A percentile compares a stretch with the other conserved stretches of the same genome.
These are phyloP conservation scores for Begonia fuchsioides DNA, from an alignment of 306 rosid species.

Conservation along the genomic window DNA sequence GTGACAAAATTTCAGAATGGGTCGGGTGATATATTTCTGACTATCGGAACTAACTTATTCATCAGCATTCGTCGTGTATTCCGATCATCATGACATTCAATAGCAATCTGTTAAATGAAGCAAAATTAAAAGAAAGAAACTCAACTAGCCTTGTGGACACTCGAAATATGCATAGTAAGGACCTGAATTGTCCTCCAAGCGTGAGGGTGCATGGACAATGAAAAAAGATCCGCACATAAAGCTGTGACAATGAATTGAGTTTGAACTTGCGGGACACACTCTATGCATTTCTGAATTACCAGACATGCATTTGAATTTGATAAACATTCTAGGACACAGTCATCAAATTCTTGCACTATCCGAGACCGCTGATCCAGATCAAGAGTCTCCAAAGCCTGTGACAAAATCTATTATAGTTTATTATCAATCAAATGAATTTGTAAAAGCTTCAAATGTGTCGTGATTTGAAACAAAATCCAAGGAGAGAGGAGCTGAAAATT, in stretches of 20 bases:
- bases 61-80: constrained; percentile 63
- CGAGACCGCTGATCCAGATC: constrained; percentile 63
- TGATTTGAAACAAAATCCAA: too few relatives aligned
- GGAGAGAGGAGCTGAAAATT: too few relatives aligned
- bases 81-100: constrained; percentile 69
- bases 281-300: constrained; percentile 89
- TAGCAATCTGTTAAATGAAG: constrained; percentile 56
- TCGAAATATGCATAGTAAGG: constrained; percentile 10
- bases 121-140: constrained; percentile 15
- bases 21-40: constrained; percentile 74
- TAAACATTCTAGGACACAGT: constrained; percentile 74
- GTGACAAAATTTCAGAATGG: constrained; percentile 94
- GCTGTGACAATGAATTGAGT: constrained; percentile 77
- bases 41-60: constrained; percentile 86
- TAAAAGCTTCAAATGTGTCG: too few relatives aligned
- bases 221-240: constrained; percentile 75
- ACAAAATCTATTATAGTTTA: not conserved
- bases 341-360: constrained; percentile 78
- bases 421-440: too few relatives aligned
- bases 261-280: constrained; percentile 76
- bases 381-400: constrained; percentile 88
- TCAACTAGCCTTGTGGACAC: constrained; percentile 7
- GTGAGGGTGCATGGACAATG: constrained; percentile 91
- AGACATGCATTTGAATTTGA: constrained; percentile 92
- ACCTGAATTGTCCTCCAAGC: constrained; percentile 99